Base-by-base conservation (phyloP, 345 rosid genomes). In the Reutealis trisperma region DNA sequence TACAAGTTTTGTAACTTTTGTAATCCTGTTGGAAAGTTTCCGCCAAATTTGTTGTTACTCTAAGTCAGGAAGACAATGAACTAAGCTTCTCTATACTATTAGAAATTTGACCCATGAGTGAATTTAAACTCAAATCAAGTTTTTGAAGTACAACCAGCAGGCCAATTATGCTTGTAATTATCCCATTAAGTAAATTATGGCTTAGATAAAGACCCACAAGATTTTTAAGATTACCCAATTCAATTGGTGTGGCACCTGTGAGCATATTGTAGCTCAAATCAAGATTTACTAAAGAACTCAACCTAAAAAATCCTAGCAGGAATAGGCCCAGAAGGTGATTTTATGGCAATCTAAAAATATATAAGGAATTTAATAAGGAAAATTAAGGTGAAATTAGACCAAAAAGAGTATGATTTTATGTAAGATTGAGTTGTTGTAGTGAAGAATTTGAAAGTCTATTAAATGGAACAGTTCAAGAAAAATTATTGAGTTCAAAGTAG, bases 71-170 rank as follows among this genome's bases (percentile, higher is more conserved):
- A 62, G 81, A 79, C 70, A 27, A 27, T 27, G 30, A 27, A 75
- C 69, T 75, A 12, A 94, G 94, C 72, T 85, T 87, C 72, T 79
- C 89, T 3, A 94, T 72, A 52, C 85, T 85, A 10, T 79, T 77
- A 1, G 98, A 97, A 78, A 94, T 88, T 18, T 6, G 19, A 34
- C 96, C 98, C 1, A 41, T 4, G 6, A 94, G 87, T 9, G 80
- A 80, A 68, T 94, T 94, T 1, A 96, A 92, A 83, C 97, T 92
- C 73, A 92, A 72, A 75, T 94, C 98, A 52, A 94, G 97, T 79
- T 94, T 94, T 72, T 90, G 97, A 78, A 94, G 97, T 85, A 78
- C 59, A 78, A 80, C 85, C 77, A 94, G 83, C 49, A 89, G 86
- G 42, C 96, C 87, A 63, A 92, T 88, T 60, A 91, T 70, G 8